Evolutionary conservation across 345 rosid genomes (phyloP).

Genomic region (Gossypium ekmanianum): DNA sequence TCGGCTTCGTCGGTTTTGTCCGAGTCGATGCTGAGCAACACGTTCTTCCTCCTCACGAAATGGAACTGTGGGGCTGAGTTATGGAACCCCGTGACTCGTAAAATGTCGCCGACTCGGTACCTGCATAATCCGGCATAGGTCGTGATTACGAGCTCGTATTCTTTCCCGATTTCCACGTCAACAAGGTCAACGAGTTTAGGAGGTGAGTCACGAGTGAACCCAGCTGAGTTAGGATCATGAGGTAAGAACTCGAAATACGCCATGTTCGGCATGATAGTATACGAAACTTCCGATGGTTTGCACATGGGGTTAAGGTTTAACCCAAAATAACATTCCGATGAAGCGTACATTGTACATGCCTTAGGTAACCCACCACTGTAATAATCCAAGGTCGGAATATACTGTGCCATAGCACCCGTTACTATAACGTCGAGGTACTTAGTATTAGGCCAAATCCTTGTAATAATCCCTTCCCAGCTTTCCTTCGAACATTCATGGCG

Average conservation of each 20-base stretch:
- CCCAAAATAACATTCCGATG: constrained; percentile 93
- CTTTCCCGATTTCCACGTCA: constrained; percentile 78
- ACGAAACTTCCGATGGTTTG: constrained; percentile 79
- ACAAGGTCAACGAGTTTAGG: constrained; percentile 57
- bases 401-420: constrained; percentile 96
- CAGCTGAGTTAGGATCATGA: constrained; percentile 34
- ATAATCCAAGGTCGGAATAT: constrained; percentile 83
- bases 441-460: constrained; percentile 83
- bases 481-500: constrained; percentile 45
- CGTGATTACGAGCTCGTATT: constrained; percentile 85
- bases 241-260: constrained; percentile 91
- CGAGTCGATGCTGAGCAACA: constrained; percentile 76
- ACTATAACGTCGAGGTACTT: constrained; percentile 90
- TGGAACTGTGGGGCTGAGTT: constrained; percentile 90
- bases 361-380: constrained; percentile 76
- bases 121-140: constrained; percentile 80
- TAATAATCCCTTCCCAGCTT: constrained; percentile 73
- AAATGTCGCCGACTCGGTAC: constrained; percentile 93
- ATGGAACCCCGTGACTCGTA: constrained; percentile 85
- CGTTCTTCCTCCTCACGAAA: constrained; percentile 82
- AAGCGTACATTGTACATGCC: constrained; percentile 97
- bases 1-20: constrained; percentile 96
- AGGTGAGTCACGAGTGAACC: constrained; percentile 26
- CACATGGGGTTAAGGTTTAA: constrained; percentile 85
- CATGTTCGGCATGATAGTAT: constrained; percentile 97